Base-by-base conservation (phyloP, 2,329 filamentous ascomycete genomes). In the Calonectria leucothoes region DNA sequence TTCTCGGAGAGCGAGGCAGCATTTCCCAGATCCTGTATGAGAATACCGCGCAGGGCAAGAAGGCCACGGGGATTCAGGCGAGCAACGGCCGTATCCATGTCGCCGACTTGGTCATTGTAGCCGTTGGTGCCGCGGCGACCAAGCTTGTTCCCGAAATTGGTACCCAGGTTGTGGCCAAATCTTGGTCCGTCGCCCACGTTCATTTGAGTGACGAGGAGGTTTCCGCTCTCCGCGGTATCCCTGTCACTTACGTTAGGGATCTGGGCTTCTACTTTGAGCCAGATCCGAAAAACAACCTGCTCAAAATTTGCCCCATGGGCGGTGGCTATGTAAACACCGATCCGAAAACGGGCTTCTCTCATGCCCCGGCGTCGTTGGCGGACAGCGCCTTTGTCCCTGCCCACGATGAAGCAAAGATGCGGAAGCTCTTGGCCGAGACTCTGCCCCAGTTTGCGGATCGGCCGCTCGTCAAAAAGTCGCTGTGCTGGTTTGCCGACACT, bases 201-300 rank as follows among this genome's bases (percentile, higher is more conserved):
- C 87, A 89, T 59, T 85, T 93, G 1, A 91, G 86, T 0, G 85
- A 88, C 6, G 86, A 86, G 0, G 91, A 93, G 80, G 87, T 88
- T 0, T 85, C 87, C 2, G 83, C 82, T 6, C 86, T 93, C 0
- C 86, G 88, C 2, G 89, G 89, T 2, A 90, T 93, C 11, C 91
- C 91, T 0, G 89, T 92, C 0, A 91, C 89, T 0, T 91, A 92
- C 66, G 88, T 89, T 1, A 87, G 91, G 2, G 91, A 93, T 73
- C 83, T 93, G 0, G 91, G 91, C 0, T 93, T 93, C 84, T 91
- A 92, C 82, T 93, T 93, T 70, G 91, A 93, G 80, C 91, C 91
- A 0, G 91, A 93, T n/a, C 51, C 11, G 51, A 39, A 27, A 49
- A n/a, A 29, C 66, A 23, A 15, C 27, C 57, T 48, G 17, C 61